Conservation (phyloP, 202 grass and related monocot genomes). For the Tripidium arundinaceum region DNA sequence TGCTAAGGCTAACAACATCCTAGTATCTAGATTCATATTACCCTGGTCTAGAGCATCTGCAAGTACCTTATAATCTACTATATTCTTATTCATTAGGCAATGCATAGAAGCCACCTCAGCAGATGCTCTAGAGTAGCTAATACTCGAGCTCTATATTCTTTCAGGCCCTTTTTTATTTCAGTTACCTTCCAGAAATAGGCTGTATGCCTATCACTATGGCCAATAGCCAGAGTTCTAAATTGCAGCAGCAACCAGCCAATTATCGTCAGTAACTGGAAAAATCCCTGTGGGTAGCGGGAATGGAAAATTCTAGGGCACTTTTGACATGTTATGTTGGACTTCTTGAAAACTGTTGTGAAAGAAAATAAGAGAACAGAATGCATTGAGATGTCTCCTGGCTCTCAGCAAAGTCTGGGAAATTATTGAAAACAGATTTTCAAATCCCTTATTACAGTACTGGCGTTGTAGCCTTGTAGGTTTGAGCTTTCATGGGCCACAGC, state of each 20-base stretch:
- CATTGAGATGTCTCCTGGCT: background rate
- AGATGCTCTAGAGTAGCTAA: constrained; percentile 18
- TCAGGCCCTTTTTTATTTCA: background rate
- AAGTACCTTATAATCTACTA: background rate
- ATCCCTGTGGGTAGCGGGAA: background rate
- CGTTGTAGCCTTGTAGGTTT: background rate
- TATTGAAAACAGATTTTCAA: background rate
- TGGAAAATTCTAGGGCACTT: background rate
- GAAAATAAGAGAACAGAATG: background rate
- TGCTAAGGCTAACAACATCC: constrained; percentile 9
- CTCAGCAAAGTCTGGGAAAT: background rate
- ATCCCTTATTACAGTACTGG: background rate
- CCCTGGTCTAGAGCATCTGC: background rate
- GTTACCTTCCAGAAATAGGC: background rate
- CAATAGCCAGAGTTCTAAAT: background rate
- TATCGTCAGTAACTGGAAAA: background rate
- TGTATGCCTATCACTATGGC: background rate
- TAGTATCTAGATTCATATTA: constrained; percentile 10
- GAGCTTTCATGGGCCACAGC: background rate
- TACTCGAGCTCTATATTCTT: constrained; percentile 20
- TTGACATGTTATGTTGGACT: background rate
- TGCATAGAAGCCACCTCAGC: background rate
- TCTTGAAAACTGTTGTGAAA: background rate
- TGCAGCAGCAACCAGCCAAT: background rate
- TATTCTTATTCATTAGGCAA: constrained; percentile 29